Conservation (phyloP, 2,329 filamentous ascomycete species). For the Fusarium metavorans region DNA sequence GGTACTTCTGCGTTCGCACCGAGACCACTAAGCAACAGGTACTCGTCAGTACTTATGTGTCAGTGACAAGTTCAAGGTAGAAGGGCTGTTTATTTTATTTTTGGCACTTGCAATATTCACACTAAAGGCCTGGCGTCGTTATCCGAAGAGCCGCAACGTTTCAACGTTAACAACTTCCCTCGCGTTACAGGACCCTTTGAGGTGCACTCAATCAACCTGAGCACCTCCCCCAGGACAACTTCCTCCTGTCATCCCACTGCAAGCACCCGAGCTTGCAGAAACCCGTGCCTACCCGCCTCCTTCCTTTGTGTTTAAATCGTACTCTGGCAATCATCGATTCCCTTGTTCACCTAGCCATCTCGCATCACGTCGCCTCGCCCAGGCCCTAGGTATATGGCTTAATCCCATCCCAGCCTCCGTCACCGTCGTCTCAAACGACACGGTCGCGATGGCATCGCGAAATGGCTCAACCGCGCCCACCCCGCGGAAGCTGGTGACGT, state of each 20-base stretch:
- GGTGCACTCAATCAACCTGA: constrained; percentile 3
- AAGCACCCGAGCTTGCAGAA: constrained; percentile 10
- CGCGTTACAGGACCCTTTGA: constrained; percentile 6
- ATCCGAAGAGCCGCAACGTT: constrained; percentile 7
- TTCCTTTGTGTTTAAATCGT: constrained; percentile 11
- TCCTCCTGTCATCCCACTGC: constrained; percentile 9
- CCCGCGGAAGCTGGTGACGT: constrained; percentile 43
- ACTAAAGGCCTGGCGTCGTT: not conserved
- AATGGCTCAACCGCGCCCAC: constrained; percentile 36
- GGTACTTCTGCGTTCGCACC: not conserved
- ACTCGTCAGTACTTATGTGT: not conserved
- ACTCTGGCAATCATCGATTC: constrained; percentile 1
- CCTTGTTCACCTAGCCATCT: not conserved
- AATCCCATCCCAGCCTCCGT: constrained; percentile 11
- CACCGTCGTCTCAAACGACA: constrained; percentile 10
- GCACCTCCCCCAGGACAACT: not conserved
- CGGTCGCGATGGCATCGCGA: constrained; percentile 36
- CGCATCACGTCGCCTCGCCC: not conserved
- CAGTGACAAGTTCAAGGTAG: not conserved
- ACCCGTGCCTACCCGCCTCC: constrained; percentile 13
- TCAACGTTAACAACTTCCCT: constrained; percentile 15
- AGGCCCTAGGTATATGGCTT: constrained; percentile 20
- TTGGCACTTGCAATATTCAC: constrained; percentile 11
- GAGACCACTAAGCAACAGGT: not conserved
- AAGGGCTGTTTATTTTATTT: constrained; percentile 17